These are phyloP conservation scores for Rhizophora apiculata DNA, from an alignment of 345 rosid species.

Conservation along the genomic window DNA sequence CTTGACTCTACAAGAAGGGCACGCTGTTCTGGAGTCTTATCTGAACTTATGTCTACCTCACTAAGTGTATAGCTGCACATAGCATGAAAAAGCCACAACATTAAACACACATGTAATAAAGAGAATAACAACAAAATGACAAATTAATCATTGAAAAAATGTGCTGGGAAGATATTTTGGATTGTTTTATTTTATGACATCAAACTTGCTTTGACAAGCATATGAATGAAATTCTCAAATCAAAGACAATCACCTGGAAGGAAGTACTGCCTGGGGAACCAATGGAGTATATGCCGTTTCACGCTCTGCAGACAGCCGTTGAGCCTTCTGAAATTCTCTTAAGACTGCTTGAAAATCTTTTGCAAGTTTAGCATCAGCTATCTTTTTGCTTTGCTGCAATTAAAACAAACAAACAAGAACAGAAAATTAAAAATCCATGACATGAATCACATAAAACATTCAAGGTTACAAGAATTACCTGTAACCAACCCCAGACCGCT, in stretches of 20 bases:
- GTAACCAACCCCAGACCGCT: not conserved
- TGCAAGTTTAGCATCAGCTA: slow-evolving; percentile 95
- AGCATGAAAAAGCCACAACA: slow-evolving; percentile 15
- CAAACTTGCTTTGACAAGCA: not conserved
- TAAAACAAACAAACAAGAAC: slow-evolving; percentile 3
- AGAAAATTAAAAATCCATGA: not conserved
- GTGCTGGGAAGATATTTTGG: too few species aligned
- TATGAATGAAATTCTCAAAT: not conserved
- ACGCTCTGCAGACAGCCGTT: slow-evolving; percentile 93
- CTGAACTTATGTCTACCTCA: slow-evolving; percentile 48
- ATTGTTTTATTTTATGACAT: not conserved
- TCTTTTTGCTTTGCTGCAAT: slow-evolving; percentile 77
- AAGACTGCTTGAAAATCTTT: slow-evolving; percentile 93
- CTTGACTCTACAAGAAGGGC: slow-evolving; percentile 77
- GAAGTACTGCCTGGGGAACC: slow-evolving; percentile 58
- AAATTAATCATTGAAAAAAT: not conserved
- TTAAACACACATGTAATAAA: slow-evolving; percentile 10
- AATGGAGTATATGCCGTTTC: slow-evolving; percentile 87
- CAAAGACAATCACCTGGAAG: slow-evolving; percentile 56
- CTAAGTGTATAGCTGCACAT: slow-evolving; percentile 38
- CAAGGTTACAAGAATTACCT: not conserved
- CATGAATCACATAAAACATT: not conserved
- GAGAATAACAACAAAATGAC: not conserved
- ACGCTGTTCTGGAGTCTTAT: slow-evolving; percentile 56
- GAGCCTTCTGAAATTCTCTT: slow-evolving; percentile 97